Evolutionary conservation across 1,284 basidiomycete genomes (phyloP).

Genomic region (Rhodotorula sp.): DNA sequence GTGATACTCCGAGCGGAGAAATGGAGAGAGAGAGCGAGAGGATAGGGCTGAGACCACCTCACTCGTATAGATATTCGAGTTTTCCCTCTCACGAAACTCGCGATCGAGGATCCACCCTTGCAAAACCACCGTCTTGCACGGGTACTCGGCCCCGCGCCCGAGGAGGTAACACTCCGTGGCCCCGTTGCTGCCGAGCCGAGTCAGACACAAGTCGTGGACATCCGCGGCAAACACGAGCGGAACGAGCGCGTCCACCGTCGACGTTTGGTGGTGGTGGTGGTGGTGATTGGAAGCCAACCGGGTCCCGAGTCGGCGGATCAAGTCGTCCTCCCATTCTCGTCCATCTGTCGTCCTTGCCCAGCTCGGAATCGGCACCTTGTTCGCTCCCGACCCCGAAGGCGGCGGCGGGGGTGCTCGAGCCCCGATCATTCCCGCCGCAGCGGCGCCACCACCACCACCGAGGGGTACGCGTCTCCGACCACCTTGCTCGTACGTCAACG

Average conservation of each 20-base stretch:
- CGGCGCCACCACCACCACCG: not conserved
- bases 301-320: conserved; percentile 2
- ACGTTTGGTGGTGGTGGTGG: not conserved
- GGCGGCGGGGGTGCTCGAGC: too few relatives aligned
- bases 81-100: conserved; percentile 13
- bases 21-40: too few relatives aligned
- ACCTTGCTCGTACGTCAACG: conserved; percentile 6
- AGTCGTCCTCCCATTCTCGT: conserved; percentile 3
- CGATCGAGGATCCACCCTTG: conserved; percentile 18
- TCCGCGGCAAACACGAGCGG: conserved; percentile 21
- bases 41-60: not conserved
- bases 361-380: not conserved
- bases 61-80: conserved; percentile 13
- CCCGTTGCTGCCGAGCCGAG: not conserved
- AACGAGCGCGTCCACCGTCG: conserved; percentile 3
- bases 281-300: not conserved
- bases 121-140: conserved; percentile 14
- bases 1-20: too few relatives aligned
- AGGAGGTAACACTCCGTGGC: conserved; percentile 16
- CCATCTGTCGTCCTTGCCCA: conserved; percentile 11
- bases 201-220: not conserved
- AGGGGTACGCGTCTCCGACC: not conserved
- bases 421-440: too few relatives aligned
- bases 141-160: conserved; percentile 20
- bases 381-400: too few relatives aligned